phyloP scores from a whole-genome alignment of 495 filamentous ascomycete genomes.

The Aspergillus ostianus region DNA sequence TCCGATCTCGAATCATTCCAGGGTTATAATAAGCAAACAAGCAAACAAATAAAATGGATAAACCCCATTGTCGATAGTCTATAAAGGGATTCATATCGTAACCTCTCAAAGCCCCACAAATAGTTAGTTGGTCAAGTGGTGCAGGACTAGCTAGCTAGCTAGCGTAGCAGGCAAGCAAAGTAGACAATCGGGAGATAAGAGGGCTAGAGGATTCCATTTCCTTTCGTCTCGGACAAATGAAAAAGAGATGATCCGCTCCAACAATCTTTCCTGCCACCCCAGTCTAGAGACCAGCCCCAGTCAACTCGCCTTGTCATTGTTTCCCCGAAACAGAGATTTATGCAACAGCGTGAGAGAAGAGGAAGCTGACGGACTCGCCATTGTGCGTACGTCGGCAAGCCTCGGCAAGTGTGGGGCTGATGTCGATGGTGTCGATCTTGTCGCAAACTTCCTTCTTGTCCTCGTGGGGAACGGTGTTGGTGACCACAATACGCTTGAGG shows the following conservation, averaged over 20 bases:
- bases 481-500: slow-evolving; percentile 80
- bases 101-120: not conserved
- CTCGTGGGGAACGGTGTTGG: slow-evolving; percentile 94
- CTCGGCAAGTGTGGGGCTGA: slow-evolving; percentile 79
- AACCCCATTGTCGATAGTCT: not conserved
- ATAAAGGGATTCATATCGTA: not conserved
- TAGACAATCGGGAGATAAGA: not conserved
- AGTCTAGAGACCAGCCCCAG: not conserved
- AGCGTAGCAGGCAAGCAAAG: not conserved
- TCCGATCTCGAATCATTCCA: not conserved
- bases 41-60: not conserved
- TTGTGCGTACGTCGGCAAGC: slow-evolving; percentile 85
- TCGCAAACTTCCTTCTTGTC: slow-evolving; percentile 69
- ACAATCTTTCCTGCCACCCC: not conserved
- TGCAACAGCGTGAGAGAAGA: slow-evolving; percentile 81
- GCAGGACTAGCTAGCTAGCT: not conserved
- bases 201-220: not conserved
- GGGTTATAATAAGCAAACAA: not conserved
- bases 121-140: not conserved
- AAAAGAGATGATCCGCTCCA: not conserved
- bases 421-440: slow-evolving; percentile 86
- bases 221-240: slow-evolving; percentile 1
- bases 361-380: slow-evolving; percentile 86
- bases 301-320: not conserved
- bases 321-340: slow-evolving; percentile 20